Base-by-base conservation (phyloP, 345 rosid genomes). In the Pistacia vera region DNA sequence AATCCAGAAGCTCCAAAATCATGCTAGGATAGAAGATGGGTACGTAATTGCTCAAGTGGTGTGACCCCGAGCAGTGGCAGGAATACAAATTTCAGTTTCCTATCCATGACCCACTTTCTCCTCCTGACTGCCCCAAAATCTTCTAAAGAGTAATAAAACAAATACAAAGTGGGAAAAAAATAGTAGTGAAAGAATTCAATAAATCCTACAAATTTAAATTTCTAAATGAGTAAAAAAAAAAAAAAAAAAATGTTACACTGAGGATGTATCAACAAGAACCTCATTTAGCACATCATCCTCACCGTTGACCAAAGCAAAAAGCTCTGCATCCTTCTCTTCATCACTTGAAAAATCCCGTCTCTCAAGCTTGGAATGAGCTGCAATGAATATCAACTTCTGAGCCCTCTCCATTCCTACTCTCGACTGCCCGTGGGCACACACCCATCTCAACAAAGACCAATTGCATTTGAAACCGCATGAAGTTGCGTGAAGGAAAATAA, bases 311-410 rank as follows among this genome's bases (percentile, higher is more conserved):
- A 86, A 63, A 3, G 94, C 92, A 14, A 97, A 91, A 30, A 94
- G 88, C 83, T 91, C 98, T 7, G 94, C 96, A 78, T 97, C 98
- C 84, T 90, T 91, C 71, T 92, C 98, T 72, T 97, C 98, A 16
- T 92, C 95, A 35, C 86, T 86, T 5, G 91, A 86, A 78, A 90
- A 88, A 65, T 92, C 97, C 71, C 95, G 86, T 68, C 93, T 87
- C 80, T 91, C 98, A 22, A 92, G 91, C 81, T 91, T 97, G 38
- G 95, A 90, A 61, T 94, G 93, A 13, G 99, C 99, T 13, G 99
- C 90, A 51, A 94, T 83, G 74, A 94, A 97, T 58, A 94, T 81
- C 70, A 97, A 81, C 88, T 94, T 97, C 68, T 97, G 94, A 57
- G 94, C 97, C 82, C 90, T 84, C 54, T 94, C 98, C 72, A 94